Evolutionary conservation across 768 basidiomycete species (phyloP).

Genomic region (Trametes punicea): DNA sequence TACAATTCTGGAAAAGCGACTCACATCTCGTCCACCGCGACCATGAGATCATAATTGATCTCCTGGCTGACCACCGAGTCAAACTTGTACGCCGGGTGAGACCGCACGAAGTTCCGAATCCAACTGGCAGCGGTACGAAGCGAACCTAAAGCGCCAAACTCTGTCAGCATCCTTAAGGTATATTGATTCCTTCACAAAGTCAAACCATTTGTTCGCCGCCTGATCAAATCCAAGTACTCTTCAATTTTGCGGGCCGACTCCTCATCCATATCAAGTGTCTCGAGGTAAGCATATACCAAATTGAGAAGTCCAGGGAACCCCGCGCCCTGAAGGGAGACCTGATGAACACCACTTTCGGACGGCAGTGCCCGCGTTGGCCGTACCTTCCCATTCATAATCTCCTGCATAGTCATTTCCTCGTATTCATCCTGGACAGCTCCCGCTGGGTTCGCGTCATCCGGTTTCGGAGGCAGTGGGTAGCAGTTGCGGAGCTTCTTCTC

Average conservation of each 20-base stretch:
- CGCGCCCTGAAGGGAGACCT: constrained; percentile 41
- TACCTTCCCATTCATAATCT: constrained; percentile 94
- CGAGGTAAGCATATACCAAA: constrained; percentile 79
- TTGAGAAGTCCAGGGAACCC: constrained; percentile 78
- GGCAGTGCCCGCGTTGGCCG: not conserved
- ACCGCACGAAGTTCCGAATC: constrained; percentile 89
- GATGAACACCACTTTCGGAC: not conserved
- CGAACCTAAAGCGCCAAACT: constrained; percentile 47
- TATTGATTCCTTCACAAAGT: constrained; percentile 3
- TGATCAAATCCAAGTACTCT: constrained; percentile 77
- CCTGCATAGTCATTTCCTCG: constrained; percentile 87
- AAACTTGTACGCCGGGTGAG: constrained; percentile 86
- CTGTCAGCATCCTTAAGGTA: not conserved
- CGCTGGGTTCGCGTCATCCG: constrained; percentile 40
- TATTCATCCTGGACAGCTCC: constrained; percentile 75
- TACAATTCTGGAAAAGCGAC: constrained; percentile 30
- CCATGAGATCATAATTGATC: constrained; percentile 92
- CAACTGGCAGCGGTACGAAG: constrained; percentile 86
- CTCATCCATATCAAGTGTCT: constrained; percentile 75
- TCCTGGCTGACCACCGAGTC: constrained; percentile 91
- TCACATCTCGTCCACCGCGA: constrained; percentile 89
- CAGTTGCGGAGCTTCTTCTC: constrained; percentile 70
- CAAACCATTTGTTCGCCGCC: constrained; percentile 75
- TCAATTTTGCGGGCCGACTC: constrained; percentile 59
- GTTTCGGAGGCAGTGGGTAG: constrained; percentile 58